Percentiles rank a stretch among this genome's conserved stretches.
phyloP scores from a whole-genome alignment of 768 basidiomycete species.

The Rhizopogon vesiculosus region DNA sequence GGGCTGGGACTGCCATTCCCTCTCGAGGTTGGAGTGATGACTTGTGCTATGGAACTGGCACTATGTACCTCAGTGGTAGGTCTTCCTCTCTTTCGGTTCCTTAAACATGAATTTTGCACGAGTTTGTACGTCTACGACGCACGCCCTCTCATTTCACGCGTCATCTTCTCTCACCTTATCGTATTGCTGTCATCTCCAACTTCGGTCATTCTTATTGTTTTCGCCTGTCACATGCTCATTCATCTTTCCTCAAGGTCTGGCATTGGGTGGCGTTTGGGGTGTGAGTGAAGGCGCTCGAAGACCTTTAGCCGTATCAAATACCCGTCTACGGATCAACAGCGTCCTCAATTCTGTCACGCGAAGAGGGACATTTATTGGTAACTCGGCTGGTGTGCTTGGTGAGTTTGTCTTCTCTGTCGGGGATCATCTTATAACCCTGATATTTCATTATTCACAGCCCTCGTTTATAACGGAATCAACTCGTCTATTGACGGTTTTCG shows the following conservation, averaged over 20 bases:
- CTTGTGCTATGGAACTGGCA: slow-evolving; percentile 98
- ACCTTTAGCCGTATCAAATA: slow-evolving; percentile 81
- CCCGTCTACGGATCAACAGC: slow-evolving; percentile 92
- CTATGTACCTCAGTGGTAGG: slow-evolving; percentile 96
- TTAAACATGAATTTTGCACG: slow-evolving; percentile 38
- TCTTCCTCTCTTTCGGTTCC: slow-evolving; percentile 56
- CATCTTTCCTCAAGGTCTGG: slow-evolving; percentile 72
- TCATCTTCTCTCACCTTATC: slow-evolving; percentile 65
- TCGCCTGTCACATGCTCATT: slow-evolving; percentile 74
- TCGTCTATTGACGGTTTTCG: slow-evolving; percentile 86
- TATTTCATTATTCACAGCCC: slow-evolving; percentile 51
- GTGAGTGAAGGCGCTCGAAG: slow-evolving; percentile 88
- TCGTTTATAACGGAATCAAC: slow-evolving; percentile 95
- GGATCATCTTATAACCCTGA: slow-evolving; percentile 32
- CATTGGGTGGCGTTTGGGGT: slow-evolving; percentile 94
- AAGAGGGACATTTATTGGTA: slow-evolving; percentile 96
- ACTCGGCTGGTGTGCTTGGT: slow-evolving; percentile 98
- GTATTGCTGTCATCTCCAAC: slow-evolving; percentile 49
- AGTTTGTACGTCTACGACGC: slow-evolving; percentile 43
- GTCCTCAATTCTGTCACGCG: slow-evolving; percentile 94
- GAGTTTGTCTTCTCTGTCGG: slow-evolving; percentile 38
- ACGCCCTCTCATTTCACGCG: slow-evolving; percentile 40
- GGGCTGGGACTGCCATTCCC: slow-evolving; percentile 86
- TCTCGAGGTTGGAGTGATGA: slow-evolving; percentile 99
- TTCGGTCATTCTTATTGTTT: slow-evolving; percentile 76